Evolutionary conservation across 2,329 filamentous ascomycete species (phyloP), one percentile per base, ranked within the genome.

Genomic region (Thielaviopsis cerberus): DNA sequence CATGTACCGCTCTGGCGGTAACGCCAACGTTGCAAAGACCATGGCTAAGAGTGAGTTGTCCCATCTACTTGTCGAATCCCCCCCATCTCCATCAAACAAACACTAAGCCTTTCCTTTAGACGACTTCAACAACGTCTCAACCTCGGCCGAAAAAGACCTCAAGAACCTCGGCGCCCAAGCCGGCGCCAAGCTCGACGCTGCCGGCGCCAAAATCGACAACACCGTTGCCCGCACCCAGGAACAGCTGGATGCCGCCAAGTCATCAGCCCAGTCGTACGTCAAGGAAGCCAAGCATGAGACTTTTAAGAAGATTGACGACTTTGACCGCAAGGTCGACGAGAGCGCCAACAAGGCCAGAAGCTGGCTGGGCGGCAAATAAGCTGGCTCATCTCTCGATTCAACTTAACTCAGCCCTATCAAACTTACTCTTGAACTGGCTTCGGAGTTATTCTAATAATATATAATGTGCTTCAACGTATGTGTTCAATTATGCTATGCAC

Each of bases 1-100:
- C 75, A 79, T 97, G 62, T 98, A 94, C 76, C 77, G 73, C 55
- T 85, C 90, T 17, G 91, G 91, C 62, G 90, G 91, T 59, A 79
- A 82, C 69, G 77, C 88, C 55, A 87, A 85, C 71, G 81, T 79
- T 54, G 91, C 90, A n/a, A 60, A 57, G 22, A 62, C 25, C 51
- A 65, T 54, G 70, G 78, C 86, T 64, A 86, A 95, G 75, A 80
- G 91, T 95, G 73, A 52, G 82, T 62, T 13, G 13, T 15, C 51
- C 30, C 57, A 54, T 23, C 62, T 65, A 4, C 8, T 20, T 7
- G 3, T 17, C 17, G 27, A 30, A 30, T 37, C 30, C 17, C 34
- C n/a, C 2, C 15, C 6, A 17, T 41, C 11, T 41, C 34, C 11
- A 4, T 17, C 2, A 13, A 25, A 41, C 17, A 3, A n/a, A 15